A percentile compares a stretch with the other conserved stretches of the same genome.
These are phyloP conservation scores for Phaffomyces antillensis DNA, from an alignment of 805 yeast species.

Conservation along the genomic window DNA sequence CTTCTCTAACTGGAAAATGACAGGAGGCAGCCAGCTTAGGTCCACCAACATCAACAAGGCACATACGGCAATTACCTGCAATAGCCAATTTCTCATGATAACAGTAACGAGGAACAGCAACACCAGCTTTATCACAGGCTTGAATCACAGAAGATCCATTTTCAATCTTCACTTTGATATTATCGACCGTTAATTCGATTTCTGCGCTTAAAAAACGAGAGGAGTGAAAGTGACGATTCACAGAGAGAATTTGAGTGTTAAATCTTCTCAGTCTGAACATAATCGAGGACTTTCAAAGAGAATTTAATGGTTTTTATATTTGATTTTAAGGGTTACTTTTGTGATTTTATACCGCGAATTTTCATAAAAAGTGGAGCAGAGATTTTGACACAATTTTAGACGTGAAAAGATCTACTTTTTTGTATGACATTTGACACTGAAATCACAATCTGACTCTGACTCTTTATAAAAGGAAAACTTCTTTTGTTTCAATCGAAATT, in stretches of 20 bases:
- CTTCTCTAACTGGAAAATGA: slow-evolving; percentile 86
- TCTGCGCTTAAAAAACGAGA: slow-evolving; percentile 36
- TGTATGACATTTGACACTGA: background rate
- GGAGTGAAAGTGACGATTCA: background rate
- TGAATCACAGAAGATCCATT: slow-evolving; percentile 85
- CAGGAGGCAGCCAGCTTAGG: slow-evolving; percentile 88
- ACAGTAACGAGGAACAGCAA: slow-evolving; percentile 81
- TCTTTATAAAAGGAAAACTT: no score
- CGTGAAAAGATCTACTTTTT: no score
- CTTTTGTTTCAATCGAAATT: no score
- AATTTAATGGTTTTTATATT: background rate
- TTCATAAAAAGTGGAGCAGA: background rate
- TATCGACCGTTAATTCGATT: slow-evolving; percentile 55
- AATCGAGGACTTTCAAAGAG: background rate
- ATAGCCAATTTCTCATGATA: slow-evolving; percentile 86
- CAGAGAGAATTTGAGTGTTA: no score
- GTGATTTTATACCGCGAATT: background rate
- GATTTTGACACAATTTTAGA: background rate
- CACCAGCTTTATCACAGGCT: slow-evolving; percentile 90
- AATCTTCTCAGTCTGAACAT: no score
- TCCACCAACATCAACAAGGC: slow-evolving; percentile 82
- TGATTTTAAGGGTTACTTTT: background rate
- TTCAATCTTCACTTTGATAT: slow-evolving; percentile 67
- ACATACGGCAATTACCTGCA: slow-evolving; percentile 93
- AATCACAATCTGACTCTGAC: background rate